Evolutionary conservation across 2,329 filamentous ascomycete species (phyloP), one percentile per base, ranked within the genome.

Genomic region (Huntiella decipiens): DNA sequence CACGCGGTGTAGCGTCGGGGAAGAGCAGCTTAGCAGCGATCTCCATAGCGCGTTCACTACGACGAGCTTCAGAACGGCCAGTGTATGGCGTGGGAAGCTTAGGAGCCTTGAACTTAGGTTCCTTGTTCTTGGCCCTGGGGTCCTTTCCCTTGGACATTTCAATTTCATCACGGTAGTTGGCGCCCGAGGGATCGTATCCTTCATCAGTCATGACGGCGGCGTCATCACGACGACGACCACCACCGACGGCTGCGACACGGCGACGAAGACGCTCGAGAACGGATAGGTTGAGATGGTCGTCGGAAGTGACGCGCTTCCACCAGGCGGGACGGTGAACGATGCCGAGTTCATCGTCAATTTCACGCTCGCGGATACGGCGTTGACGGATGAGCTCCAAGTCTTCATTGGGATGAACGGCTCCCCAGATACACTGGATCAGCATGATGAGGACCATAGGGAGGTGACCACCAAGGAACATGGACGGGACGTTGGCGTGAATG

Each of bases 371-470:
- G 32, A 65, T 58, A 3, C 71, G 67, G 43, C 80, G 69, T 58
- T 81, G 76, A 28, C 68, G 63, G 32, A 80, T 70, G n/a, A 85
- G 66, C 44, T 76, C 66, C 47, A 66, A 67, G 55, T 86, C 81
- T 58, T 86, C 80, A 53, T 86, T 86, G 15, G 73, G 69, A 28
- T 73, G 70, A n/a, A 69, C 51, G 53, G 71, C 74, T 10, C 79
- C 81, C 35, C 68, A 68, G 4, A 66, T 46, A 49, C 66, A 58
- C 50, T 77, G 69, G 34, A 74, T 58, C 16, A 67, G 53, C 38
- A 82, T 52, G 42, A 82, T 73, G 12, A 77, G 57, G 1, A 86
- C 60, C 1, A 66, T 59, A 0, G 77, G 75, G 1, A 64, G 62
- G 57, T 78, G 82, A 1, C 77, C 78, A 49, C 78, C 73, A 0